Percentiles rank a stretch among this genome's conserved stretches.
phyloP scores from a whole-genome alignment of 108 stramenopile species.

The Epithemia pelagica region DNA sequence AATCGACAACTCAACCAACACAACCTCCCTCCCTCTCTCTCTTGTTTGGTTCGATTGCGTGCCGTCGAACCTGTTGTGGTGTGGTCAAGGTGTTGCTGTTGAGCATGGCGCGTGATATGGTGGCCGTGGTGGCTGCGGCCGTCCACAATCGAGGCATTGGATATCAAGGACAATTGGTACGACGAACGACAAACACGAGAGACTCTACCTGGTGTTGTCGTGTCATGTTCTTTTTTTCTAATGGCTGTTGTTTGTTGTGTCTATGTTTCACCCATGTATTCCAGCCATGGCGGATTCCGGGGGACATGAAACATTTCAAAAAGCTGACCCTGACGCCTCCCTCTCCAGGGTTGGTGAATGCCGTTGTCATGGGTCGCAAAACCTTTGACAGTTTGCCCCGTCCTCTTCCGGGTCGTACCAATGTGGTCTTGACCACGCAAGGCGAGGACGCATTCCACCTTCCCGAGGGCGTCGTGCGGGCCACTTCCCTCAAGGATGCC shows the following conservation, averaged over 20 bases:
- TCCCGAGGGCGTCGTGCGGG: conserved; percentile 56
- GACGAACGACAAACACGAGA: conserved; percentile 2
- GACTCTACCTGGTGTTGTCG: too few species aligned
- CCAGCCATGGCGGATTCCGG: conserved; percentile 75
- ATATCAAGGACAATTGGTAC: conserved; percentile 57
- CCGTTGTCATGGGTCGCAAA: conserved; percentile 99
- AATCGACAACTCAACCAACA: too few species aligned
- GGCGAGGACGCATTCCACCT: conserved; percentile 3
- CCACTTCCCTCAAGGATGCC: conserved; percentile 74
- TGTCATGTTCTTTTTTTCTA: background rate
- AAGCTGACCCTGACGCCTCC: conserved; percentile 51
- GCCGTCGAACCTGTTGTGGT: too few species aligned
- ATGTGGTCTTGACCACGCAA: conserved; percentile 83
- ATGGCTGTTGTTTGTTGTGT: background rate
- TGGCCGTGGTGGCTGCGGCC: conserved; percentile 64
- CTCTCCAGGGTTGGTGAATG: conserved; percentile 63
- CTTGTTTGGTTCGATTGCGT: too few species aligned
- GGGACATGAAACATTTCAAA: conserved; percentile 82
- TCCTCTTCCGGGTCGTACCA: conserved; percentile 83
- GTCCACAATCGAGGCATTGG: conserved; percentile 56
- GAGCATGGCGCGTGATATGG: conserved; percentile 27
- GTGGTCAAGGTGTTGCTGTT: background rate
- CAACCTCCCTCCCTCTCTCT: too few species aligned
- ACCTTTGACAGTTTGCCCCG: conserved; percentile 98
- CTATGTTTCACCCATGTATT: background rate